Base-by-base conservation (phyloP, 768 basidiomycete genomes). In the Mrakia blollopis region DNA sequence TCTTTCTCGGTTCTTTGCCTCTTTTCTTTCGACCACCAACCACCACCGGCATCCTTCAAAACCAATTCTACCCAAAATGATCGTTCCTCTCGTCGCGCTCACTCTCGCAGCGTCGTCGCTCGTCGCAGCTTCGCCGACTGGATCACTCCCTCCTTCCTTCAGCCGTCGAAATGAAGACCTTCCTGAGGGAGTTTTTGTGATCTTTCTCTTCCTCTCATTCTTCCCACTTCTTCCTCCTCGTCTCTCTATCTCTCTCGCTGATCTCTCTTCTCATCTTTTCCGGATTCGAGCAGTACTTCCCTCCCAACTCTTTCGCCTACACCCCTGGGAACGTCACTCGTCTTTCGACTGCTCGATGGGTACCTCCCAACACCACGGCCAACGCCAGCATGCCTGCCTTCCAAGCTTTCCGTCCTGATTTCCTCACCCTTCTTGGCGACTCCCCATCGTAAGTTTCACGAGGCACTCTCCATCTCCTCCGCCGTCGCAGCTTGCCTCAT, bases 361-460 rank as follows among this genome's bases (percentile, higher is more conserved):
- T 62, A 5, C 72, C 73, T 52, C 73, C 65, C 35, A 68, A 37
- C 65, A 39, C 37, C 18, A 39, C 35, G 1, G 65, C 65, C 35
- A 68, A 68, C 65, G 65, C 37, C 4, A 44, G 35, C 16, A 6
- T 14, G 25, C 11, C 63, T 76, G 72, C 78, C 86, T 67, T 82
- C 82, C 79, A 89, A 90, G 79, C 91, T 90, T 2, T 89, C 89
- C 25, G 87, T 87, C 80, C 85, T 86, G 52, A 82, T 82, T n/a
- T 84, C 87, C 21, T 68, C 37, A 68, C 65, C 9, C 65, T 68
- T 6, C 37, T 68, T 23, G 65, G 65, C 25, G 65, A 68, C 11
- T 39, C 35, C n/a, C 65, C 65, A 8, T 39, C 65, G 65, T 68
- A 4, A 39, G 65, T 68, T 30, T 30, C n/a, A 44, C 37, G 88